Conservation (phyloP, 2,329 filamentous ascomycete genomes). For the Cercospora beticola region DNA sequence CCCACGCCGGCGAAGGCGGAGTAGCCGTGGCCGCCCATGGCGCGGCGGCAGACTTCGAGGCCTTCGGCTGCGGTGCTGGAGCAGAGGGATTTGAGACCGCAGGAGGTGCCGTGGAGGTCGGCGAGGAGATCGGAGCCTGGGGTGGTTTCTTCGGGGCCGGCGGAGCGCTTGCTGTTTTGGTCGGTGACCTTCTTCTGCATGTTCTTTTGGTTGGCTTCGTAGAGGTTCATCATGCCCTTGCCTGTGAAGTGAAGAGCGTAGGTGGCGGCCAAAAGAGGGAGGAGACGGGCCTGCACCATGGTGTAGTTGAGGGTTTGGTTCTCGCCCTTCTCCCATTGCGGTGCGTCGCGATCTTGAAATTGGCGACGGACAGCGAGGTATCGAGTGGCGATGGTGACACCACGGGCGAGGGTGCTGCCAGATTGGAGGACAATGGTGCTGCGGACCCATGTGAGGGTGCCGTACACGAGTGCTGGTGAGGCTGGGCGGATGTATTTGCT, state of each 20-base stretch:
- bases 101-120: slow-evolving; percentile 74
- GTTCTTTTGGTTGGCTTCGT: slow-evolving; percentile 69
- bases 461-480: slow-evolving; percentile 68
- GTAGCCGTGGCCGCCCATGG: slow-evolving; percentile 77
- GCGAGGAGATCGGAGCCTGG: slow-evolving; percentile 67
- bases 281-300: slow-evolving; percentile 72
- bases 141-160: slow-evolving; percentile 67
- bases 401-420: slow-evolving; percentile 68
- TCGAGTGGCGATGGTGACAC: slow-evolving; percentile 74
- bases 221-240: slow-evolving; percentile 71
- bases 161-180: slow-evolving; percentile 52
- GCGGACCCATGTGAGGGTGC: slow-evolving; percentile 73
- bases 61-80: slow-evolving; percentile 73
- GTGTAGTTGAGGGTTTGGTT: slow-evolving; percentile 78
- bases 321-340: slow-evolving; percentile 58
- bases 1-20: slow-evolving; percentile 74
- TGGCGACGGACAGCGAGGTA: slow-evolving; percentile 74
- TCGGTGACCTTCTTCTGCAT: slow-evolving; percentile 52
- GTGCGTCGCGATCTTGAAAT: slow-evolving; percentile 72
- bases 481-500: slow-evolving; percentile 67
- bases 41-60: slow-evolving; percentile 70
- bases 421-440: slow-evolving; percentile 72
- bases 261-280: slow-evolving; percentile 70
- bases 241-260: slow-evolving; percentile 80
- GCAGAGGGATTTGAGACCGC: slow-evolving; percentile 70